These are phyloP conservation scores for Ettlia oleoabundans DNA, from an alignment of 139 green algal species.

Conservation along the genomic window DNA sequence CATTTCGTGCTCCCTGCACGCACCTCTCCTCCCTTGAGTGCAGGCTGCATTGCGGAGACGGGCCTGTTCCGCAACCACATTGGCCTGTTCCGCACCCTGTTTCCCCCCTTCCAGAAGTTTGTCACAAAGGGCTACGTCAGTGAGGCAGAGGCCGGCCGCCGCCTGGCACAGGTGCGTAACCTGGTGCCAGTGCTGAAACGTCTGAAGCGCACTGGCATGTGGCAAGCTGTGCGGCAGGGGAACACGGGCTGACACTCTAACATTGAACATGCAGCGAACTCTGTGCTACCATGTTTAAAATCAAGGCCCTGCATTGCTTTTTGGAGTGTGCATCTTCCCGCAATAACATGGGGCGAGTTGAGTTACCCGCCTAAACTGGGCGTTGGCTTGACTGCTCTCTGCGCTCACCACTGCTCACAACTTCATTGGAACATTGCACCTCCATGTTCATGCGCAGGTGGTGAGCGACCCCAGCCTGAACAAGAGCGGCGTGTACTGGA, in stretches of 20 bases:
- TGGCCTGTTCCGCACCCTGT: slow-evolving; percentile 83
- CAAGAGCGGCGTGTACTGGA: slow-evolving; percentile 88
- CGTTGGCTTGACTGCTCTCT: not conserved
- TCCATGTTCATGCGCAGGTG: slow-evolving; percentile 51
- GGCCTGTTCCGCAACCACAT: slow-evolving; percentile 91
- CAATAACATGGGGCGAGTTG: not conserved
- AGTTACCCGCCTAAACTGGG: no score
- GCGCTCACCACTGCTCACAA: not conserved
- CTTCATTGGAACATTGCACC: not conserved
- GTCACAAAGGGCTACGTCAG: slow-evolving; percentile 92
- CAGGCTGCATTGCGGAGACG: slow-evolving; percentile 93
- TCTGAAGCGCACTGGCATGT: no score
- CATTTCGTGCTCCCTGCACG: not conserved
- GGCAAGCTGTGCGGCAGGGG: no score
- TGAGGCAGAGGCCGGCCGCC: slow-evolving; percentile 86
- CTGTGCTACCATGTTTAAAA: not conserved
- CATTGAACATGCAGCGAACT: no score
- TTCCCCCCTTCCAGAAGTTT: slow-evolving; percentile 96
- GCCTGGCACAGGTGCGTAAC: slow-evolving; percentile 72
- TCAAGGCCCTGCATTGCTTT: not conserved
- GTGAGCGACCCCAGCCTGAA: slow-evolving; percentile 72
- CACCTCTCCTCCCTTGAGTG: not conserved
- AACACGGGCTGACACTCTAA: no score
- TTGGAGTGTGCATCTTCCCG: not conserved
- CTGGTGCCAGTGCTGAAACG: not conserved